Evolutionary conservation across 2,329 filamentous ascomycete genomes (phyloP).

Genomic region (Seiridium cupressi): DNA sequence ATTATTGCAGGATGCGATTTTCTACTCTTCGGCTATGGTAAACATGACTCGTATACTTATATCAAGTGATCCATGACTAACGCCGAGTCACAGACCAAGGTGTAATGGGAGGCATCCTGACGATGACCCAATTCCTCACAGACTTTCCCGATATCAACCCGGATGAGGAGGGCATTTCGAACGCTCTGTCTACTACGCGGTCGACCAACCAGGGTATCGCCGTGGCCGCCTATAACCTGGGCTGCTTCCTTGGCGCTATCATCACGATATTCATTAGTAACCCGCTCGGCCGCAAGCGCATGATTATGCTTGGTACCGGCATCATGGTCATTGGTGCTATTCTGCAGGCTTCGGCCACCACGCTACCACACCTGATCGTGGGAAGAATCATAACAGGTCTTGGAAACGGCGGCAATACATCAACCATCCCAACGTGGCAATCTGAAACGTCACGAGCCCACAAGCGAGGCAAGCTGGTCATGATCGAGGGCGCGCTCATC

Average conservation of each 20-base stretch:
- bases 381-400: conserved; percentile 47
- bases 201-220: conserved; percentile 53
- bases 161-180: conserved; percentile 26
- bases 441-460: conserved; percentile 57
- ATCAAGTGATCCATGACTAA: background rate
- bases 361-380: conserved; percentile 53
- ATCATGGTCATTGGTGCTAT: conserved; percentile 58
- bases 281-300: conserved; percentile 52
- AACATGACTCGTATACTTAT: conserved; percentile 9
- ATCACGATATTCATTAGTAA: conserved; percentile 51
- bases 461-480: conserved; percentile 58
- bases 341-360: conserved; percentile 37
- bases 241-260: conserved; percentile 53
- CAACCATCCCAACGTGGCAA: conserved; percentile 58
- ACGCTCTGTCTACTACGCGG: conserved; percentile 34
- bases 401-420: conserved; percentile 40
- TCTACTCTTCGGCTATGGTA: conserved; percentile 59
- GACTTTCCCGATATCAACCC: conserved; percentile 55
- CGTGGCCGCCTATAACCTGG: conserved; percentile 57
- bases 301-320: conserved; percentile 54
- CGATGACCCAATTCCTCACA: conserved; percentile 59
- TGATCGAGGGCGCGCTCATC: conserved; percentile 59
- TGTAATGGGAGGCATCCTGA: conserved; percentile 74
- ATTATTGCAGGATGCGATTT: conserved; percentile 73
- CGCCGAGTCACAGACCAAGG: conserved; percentile 60